Evolutionary conservation across 2,329 filamentous ascomycete species (phyloP).

Genomic region (Graphium sp.): DNA sequence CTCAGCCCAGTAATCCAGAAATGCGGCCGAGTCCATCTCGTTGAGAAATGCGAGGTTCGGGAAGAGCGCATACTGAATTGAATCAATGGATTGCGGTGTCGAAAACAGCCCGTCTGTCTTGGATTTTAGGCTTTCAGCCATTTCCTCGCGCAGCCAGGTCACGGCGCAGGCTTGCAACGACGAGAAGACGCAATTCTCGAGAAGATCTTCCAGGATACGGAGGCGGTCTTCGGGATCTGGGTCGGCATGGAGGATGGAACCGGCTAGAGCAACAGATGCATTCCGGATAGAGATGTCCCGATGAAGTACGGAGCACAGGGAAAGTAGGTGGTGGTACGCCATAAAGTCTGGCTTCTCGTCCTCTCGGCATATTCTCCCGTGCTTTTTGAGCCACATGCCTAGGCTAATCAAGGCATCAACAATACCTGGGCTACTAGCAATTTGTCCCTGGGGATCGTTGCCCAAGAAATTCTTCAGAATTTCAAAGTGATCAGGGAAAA

Average conservation of each 20-base stretch:
- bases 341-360: constrained; percentile 30
- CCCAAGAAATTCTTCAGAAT: constrained; percentile 37
- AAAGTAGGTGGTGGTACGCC: constrained; percentile 42
- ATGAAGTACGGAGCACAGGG: constrained; percentile 40
- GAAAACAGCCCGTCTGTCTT: constrained; percentile 24
- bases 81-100: constrained; percentile 36
- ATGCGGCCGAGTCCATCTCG: constrained; percentile 19
- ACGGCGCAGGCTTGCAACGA: constrained; percentile 45
- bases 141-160: constrained; percentile 46
- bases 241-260: constrained; percentile 36
- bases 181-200: constrained; percentile 49
- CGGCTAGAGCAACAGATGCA: constrained; percentile 34
- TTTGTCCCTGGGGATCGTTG: constrained; percentile 27
- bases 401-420: constrained; percentile 43
- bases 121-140: constrained; percentile 25
- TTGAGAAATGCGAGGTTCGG: constrained; percentile 32
- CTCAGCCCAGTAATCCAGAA: constrained; percentile 34
- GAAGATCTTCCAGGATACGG: constrained; percentile 44
- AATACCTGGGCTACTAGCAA: constrained; percentile 32
- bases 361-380: constrained; percentile 20
- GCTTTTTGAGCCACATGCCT: constrained; percentile 39
- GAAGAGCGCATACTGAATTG: constrained; percentile 44
- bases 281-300: constrained; percentile 35
- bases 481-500: constrained; percentile 42
- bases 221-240: constrained; percentile 41